Conservation (phyloP, 192 early-diverging fungal species). For the Entrophospora sp. region DNA sequence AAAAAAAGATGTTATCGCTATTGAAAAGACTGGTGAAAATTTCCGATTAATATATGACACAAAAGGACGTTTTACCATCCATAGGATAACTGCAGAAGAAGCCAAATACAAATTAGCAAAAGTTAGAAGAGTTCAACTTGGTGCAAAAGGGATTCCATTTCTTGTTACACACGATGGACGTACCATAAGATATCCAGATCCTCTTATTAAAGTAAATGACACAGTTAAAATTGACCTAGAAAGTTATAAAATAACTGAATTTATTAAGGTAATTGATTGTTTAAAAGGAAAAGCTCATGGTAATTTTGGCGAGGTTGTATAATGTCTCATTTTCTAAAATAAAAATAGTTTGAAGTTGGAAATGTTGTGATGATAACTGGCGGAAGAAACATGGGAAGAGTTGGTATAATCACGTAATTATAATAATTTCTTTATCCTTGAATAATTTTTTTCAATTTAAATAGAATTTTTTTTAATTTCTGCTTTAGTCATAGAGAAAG, state of each 20-base stretch:
- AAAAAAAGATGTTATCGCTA: slow-evolving; percentile 70
- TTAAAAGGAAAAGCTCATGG: too few species aligned
- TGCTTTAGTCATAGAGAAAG: background rate
- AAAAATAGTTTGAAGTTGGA: slow-evolving; percentile 42
- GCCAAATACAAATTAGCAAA: slow-evolving; percentile 99
- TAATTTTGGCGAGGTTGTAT: too few species aligned
- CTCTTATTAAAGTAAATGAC: slow-evolving; percentile 98
- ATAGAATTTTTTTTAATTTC: background rate
- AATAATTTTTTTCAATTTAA: background rate
- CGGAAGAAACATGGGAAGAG: slow-evolving; percentile 97
- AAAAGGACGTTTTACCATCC: slow-evolving; percentile 99
- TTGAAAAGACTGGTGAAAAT: slow-evolving; percentile 96
- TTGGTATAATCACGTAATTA: slow-evolving; percentile 74
- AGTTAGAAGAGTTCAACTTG: slow-evolving; percentile 91
- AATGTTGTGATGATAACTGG: slow-evolving; percentile 97
- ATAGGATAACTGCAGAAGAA: slow-evolving; percentile 97
- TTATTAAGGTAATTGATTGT: slow-evolving; percentile 64
- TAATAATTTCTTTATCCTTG: background rate
- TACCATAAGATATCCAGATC: slow-evolving; percentile 99
- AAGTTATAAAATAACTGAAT: slow-evolving; percentile 84
- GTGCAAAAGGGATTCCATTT: slow-evolving; percentile 92
- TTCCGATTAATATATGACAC: slow-evolving; percentile 99
- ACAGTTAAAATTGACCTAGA: slow-evolving; percentile 95
- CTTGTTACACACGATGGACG: slow-evolving; percentile 98
- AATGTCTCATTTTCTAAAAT: background rate